Percentiles rank a stretch among this genome's conserved stretches.
phyloP scores from a whole-genome alignment of 208 protist species.

The Trypanosoma cruzi region DNA sequence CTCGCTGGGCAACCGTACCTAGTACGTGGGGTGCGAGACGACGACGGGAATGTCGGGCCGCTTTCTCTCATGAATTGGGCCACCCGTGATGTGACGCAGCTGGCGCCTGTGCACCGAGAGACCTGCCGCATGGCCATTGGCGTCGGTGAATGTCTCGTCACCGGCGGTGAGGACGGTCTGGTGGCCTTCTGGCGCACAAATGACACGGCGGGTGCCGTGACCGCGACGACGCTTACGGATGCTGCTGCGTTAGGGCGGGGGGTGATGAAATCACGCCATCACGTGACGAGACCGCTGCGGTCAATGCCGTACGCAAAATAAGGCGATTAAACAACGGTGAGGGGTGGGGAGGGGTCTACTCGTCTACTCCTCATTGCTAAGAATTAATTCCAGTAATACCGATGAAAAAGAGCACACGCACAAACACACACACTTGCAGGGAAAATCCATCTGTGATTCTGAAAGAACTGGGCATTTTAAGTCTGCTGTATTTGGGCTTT shows the following conservation, averaged over 20 bases:
- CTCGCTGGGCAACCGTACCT: conserved; percentile 49
- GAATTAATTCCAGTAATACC: not conserved
- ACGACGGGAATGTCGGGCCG: conserved; percentile 71
- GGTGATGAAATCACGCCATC: conserved; percentile 11
- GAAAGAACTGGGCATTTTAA: not conserved
- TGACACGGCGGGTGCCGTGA: not conserved
- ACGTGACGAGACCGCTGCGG: conserved; percentile 9
- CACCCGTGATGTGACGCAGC: conserved; percentile 22
- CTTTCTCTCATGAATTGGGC: conserved; percentile 54
- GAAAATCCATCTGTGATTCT: not conserved
- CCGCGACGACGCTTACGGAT: not conserved
- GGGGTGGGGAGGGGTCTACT: not conserved
- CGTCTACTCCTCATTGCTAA: not conserved
- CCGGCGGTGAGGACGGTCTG: conserved; percentile 80
- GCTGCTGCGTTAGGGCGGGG: conserved; percentile 28
- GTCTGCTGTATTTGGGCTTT: not conserved
- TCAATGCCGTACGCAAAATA: conserved; percentile 23
- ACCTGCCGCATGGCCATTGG: conserved; percentile 70
- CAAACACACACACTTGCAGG: not conserved
- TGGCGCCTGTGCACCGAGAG: conserved; percentile 57
- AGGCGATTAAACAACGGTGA: conserved; percentile 18
- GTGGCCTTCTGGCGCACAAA: conserved; percentile 67
- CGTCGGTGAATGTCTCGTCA: conserved; percentile 71
- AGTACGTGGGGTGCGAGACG: conserved; percentile 66
- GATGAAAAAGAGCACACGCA: not conserved